Base-by-base conservation (phyloP, 192 early-diverging fungal species). In the Backusella parvicylindrica region DNA sequence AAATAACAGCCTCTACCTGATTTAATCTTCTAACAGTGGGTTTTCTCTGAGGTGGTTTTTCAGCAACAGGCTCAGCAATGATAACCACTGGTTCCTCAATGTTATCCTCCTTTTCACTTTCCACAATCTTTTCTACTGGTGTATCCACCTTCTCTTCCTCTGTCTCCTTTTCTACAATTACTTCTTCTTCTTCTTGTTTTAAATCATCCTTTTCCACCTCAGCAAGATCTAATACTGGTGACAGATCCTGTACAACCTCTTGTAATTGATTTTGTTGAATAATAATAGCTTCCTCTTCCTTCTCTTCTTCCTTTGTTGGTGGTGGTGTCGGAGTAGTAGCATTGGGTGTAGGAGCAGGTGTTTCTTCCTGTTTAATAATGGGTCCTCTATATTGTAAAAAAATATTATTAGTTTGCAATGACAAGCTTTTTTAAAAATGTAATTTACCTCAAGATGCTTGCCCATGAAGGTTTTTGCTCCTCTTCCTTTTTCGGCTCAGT, bases 401-500 rank as follows among this genome's bases (percentile, higher is more conserved):
- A n/a, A n/a, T n/a, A n/a, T n/a, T n/a, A n/a, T n/a, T n/a, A n/a
- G n/a, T n/a, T 53, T 53, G 16, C 23, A 15, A 38, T 16, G 3
- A 0, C 35, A 23, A 38, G 15, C 30, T 70, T 32, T 26, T 5
- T 8, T 41, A 18, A 18, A 47, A 18, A 47, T 15, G 40, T 13
- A n/a, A 47, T 6, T 71, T 75, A 79, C 78, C 70, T 80, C 13
- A 76, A 33, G 40, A 80, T 69, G 28, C 79, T 80, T 35, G 79
- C 79, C 79, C 79, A 80, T 40, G 79, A 76, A 12, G 79, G 74
- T 49, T 77, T 77, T 23, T 41, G 32, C 50, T 77, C 69, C 65
- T 77, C 70, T 53, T 41, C 68, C 23, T 70, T 40, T 64, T 70
- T 53, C 38, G 40, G 49, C 35, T 53, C 37, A 31, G 67, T 38